Evolutionary conservation across 192 early-diverging fungal genomes (phyloP), one percentile per base, ranked within the genome.

Genomic region (Mortierella claussenii): DNA sequence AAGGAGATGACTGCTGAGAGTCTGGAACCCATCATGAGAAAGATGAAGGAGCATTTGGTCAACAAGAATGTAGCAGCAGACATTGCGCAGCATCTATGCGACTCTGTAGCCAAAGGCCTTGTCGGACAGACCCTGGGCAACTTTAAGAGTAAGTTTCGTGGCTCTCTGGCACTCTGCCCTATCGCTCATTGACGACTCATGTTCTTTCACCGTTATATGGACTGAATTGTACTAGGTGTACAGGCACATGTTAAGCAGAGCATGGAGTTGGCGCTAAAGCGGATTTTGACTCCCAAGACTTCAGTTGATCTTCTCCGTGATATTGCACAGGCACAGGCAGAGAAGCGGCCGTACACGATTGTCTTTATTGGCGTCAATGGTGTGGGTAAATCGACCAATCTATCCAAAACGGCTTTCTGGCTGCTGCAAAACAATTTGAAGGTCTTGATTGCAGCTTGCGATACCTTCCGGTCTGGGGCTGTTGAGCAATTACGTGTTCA

Each of bases 361-460:
- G 90, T 89, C 8, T 97, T 98, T 81, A 92, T 96, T 45, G 97
- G 97, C 26, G 97, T 98, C 30, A 98, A 98, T 75, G 97, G 97
- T 40, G 95, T 98, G 11, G 63, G 92, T 65, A 91, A 97, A 68
- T 93, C 92, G 9, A 98, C 97, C 49, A 98, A 98, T 68, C 69
- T 98, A 63, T 92, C 93, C 69, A 98, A 98, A 65, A 91, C 96
- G 9, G 94, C 93, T 60, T 98, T 96, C 79, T 97, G 95, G 95
- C 83, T 98, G 32, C 81, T 97, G 56, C 95, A 96, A 67, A 98
- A 98, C 82, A 88, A 91, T 50, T 82, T 90, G 47, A 92, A 90
- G 24, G 91, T 97, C 6, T 78, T 98, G 27, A 95, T 98, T 78
- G 97, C 95, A 26, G 97, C 95, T 17, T 96, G 97, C 78, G 97